phyloP scores from a whole-genome alignment of 208 protist genomes.

The Histomonas meleagridis region DNA sequence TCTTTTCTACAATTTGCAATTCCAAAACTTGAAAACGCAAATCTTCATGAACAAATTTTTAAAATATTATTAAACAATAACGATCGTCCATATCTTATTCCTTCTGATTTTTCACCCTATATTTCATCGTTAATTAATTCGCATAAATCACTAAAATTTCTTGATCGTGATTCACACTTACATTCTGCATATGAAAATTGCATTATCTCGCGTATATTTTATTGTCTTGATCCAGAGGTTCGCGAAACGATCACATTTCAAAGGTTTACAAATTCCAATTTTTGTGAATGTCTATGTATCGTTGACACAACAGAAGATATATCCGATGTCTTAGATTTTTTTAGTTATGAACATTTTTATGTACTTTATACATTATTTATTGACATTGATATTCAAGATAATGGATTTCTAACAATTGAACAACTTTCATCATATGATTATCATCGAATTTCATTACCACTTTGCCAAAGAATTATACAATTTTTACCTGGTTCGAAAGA shows the following conservation, averaged over 20 bases:
- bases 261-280: not conserved
- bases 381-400: not conserved
- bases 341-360: slow-evolving; percentile 11
- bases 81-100: not conserved
- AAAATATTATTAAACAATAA: not conserved
- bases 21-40: not conserved
- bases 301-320: not conserved
- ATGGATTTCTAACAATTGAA: not conserved
- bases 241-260: not conserved
- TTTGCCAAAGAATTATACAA: not conserved
- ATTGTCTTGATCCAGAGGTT: not conserved
- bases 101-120: not conserved
- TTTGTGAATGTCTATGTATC: not conserved
- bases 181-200: not conserved
- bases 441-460: not conserved
- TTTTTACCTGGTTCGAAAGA: not conserved
- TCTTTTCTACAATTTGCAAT: not conserved
- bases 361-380: not conserved
- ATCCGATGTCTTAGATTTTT: not conserved
- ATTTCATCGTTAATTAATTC: not conserved
- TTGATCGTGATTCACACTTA: not conserved
- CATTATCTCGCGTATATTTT: not conserved
- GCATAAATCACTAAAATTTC: not conserved
- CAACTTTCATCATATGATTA: not conserved
- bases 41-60: not conserved